Percentiles rank a stretch among this genome's conserved stretches.
Conservation (phyloP, 1,284 basidiomycete genomes). For the Trichosporon inkin region DNA sequence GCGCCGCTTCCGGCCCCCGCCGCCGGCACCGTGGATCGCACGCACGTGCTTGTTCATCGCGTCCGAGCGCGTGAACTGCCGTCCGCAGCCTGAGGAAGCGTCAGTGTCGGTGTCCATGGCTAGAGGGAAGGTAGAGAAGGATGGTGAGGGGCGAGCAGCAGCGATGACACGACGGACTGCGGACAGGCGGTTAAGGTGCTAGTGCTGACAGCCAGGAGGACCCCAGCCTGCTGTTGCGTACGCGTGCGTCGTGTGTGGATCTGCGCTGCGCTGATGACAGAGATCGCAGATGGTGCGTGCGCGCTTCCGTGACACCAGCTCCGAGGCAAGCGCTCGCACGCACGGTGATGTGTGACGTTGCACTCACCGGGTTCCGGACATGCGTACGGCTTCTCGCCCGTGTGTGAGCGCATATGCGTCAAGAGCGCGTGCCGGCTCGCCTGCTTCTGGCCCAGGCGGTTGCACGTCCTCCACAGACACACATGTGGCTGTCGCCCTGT, state of each 20-base stretch:
- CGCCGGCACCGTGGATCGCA: conserved; percentile 26
- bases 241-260: not conserved
- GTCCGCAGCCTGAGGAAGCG: conserved; percentile 72
- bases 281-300: not conserved
- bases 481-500: conserved; percentile 29
- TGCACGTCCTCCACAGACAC: conserved; percentile 38
- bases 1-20: not conserved
- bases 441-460: conserved; percentile 37
- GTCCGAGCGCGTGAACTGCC: conserved; percentile 92
- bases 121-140: not conserved
- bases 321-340: too few species aligned
- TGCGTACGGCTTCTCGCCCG: conserved; percentile 91
- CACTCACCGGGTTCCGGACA: conserved; percentile 62
- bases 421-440: conserved; percentile 35
- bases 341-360: not conserved
- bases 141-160: too few species aligned
- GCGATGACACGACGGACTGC: too few species aligned
- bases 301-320: not conserved
- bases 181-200: too few species aligned
- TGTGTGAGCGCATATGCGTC: conserved; percentile 86
- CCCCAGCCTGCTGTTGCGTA: too few species aligned
- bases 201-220: too few species aligned
- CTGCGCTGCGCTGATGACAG: not conserved
- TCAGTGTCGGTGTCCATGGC: not conserved
- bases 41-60: conserved; percentile 63